Conservation (phyloP, 345 rosid genomes). For the Sisymbrium altissimum region DNA sequence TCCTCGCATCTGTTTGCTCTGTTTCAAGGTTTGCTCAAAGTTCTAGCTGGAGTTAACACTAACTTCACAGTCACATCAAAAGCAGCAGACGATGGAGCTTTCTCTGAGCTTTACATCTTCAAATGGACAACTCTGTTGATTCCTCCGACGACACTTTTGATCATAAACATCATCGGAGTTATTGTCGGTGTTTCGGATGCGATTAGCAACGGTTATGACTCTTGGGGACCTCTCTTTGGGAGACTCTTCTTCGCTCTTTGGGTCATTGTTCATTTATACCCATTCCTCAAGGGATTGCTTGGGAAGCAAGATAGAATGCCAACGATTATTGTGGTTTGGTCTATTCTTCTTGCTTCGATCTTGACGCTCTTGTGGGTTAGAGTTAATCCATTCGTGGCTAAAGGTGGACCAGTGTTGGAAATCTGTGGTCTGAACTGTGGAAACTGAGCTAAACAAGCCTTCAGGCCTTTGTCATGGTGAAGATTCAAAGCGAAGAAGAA, state of each 20-base stretch:
- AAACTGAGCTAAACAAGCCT: slow-evolving; percentile 27
- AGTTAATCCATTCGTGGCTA: slow-evolving; percentile 78
- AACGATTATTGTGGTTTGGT: slow-evolving; percentile 88
- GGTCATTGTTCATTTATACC: slow-evolving; percentile 86
- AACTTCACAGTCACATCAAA: slow-evolving; percentile 91
- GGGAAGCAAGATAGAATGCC: slow-evolving; percentile 95
- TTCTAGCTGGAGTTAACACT: slow-evolving; percentile 80
- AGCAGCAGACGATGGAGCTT: slow-evolving; percentile 87
- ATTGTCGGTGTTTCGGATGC: slow-evolving; percentile 85
- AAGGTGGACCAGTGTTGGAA: slow-evolving; percentile 86
- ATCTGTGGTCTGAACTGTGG: slow-evolving; percentile 84
- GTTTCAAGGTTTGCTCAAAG: slow-evolving; percentile 85
- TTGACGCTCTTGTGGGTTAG: slow-evolving; percentile 89
- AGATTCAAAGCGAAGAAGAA: neutral
- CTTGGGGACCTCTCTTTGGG: slow-evolving; percentile 96
- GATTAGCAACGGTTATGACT: slow-evolving; percentile 90
- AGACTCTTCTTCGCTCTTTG: slow-evolving; percentile 82
- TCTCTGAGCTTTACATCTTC: slow-evolving; percentile 90
- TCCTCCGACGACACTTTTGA: slow-evolving; percentile 80
- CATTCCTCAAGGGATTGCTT: slow-evolving; percentile 89
- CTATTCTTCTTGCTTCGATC: slow-evolving; percentile 85
- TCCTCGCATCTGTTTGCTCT: slow-evolving; percentile 91
- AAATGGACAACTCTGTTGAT: slow-evolving; percentile 86
- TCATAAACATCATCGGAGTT: slow-evolving; percentile 78
- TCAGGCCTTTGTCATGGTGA: neutral